Base-by-base conservation (phyloP, 345 rosid genomes). In the Erodium maritimum region DNA sequence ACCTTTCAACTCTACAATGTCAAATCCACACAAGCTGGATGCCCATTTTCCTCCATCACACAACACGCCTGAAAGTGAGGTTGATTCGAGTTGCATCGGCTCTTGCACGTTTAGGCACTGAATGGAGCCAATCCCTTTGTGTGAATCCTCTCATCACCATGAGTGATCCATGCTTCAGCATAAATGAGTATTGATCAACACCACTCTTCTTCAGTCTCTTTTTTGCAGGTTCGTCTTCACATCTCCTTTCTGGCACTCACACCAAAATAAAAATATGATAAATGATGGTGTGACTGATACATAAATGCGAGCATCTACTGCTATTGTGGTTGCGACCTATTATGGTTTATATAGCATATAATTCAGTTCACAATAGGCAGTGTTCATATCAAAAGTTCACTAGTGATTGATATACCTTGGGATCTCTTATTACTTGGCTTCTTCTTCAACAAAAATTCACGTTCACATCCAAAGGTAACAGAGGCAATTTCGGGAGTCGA, bases 121-220 rank as follows among this genome's bases (percentile, higher is more conserved):
- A 88, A 70, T 91, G 98, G 5, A 81, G 59, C 98, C 98, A 88
- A 22, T 91, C 98, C 63, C 93, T 78, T 62, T 88, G 98, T 0
- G 95, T 82, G 72, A 86, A 66, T 20, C 95, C 96, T 48, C 77
- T 84, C 98, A 91, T 91, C 65, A 85, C 87, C 67, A 91, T 64
- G 63, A 91, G 54, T 1, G 98, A 86, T 64, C 95, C 98, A 65
- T 91, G 96, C 82, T 91, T 88, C 60, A 91, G 54, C 17, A 59
- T 64, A 62, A 85, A 88, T 3, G 74, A 66, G 4, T 71, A 82
- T 56, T 79, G 91, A 73, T 80, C 84, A 19, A 37, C 60, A 45
- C 17, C 17, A 59, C 17, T 61, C 53, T 29, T 78, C 73, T 78
- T 88, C 13, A 73, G 37, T 65, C 88, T 73, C 78, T 88, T 91